Evolutionary conservation across 768 basidiomycete genomes (phyloP).

Genomic region (Collybiopsis luxurians): DNA sequence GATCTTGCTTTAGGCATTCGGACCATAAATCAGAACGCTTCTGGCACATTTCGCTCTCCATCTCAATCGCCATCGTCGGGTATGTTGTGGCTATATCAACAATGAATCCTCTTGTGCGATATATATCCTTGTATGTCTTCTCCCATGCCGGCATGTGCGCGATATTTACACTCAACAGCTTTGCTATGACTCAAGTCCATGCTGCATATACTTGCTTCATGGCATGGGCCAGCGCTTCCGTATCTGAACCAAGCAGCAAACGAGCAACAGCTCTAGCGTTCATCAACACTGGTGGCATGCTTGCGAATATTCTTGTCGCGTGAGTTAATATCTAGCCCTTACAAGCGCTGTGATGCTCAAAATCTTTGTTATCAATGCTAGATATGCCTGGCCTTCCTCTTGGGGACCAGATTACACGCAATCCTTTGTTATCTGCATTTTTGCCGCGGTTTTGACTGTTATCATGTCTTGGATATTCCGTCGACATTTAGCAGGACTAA

Average conservation of each 20-base stretch:
- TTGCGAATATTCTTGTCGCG: conserved; percentile 84
- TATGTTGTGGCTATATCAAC: conserved; percentile 66
- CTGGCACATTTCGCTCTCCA: conserved; percentile 55
- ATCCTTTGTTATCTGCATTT: conserved; percentile 74
- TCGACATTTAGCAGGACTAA: conserved; percentile 37
- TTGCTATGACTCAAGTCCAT: conserved; percentile 75
- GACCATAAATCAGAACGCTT: conserved; percentile 71
- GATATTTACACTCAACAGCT: conserved; percentile 36
- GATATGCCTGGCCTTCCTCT: conserved; percentile 63
- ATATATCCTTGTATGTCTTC: conserved; percentile 55
- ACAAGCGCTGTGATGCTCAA: neutral
- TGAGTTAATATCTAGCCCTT: conserved; percentile 36
- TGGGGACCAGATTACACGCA: conserved; percentile 73
- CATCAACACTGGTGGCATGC: conserved; percentile 77
- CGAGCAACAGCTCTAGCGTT: conserved; percentile 81
- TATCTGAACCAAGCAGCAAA: conserved; percentile 69
- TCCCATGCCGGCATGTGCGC: neutral
- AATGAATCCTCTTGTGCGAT: conserved; percentile 59
- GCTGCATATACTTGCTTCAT: conserved; percentile 68
- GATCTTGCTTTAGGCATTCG: conserved; percentile 49
- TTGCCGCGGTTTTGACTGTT: conserved; percentile 47
- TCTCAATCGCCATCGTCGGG: conserved; percentile 61
- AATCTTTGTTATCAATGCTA: too few relatives aligned
- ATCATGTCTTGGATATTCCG: conserved; percentile 49
- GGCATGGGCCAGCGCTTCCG: conserved; percentile 49